phyloP scores from a whole-genome alignment of 495 filamentous ascomycete genomes.

The Talaromyces proteolyticus region DNA sequence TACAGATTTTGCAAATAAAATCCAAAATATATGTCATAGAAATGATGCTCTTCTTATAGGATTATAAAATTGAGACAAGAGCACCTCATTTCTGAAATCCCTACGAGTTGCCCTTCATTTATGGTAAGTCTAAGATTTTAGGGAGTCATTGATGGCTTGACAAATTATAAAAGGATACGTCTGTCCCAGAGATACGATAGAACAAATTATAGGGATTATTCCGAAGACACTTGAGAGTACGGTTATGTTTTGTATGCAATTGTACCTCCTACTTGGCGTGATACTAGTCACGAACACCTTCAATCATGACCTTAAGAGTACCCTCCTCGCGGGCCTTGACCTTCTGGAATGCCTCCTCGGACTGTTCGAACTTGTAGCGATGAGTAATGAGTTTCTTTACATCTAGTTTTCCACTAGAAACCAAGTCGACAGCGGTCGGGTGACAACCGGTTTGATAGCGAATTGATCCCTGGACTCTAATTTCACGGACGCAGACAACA shows the following conservation, averaged over 20 bases:
- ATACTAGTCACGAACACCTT: constrained; percentile 33
- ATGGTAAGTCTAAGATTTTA: too few relatives aligned
- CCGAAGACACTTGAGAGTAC: too few relatives aligned
- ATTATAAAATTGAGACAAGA: too few relatives aligned
- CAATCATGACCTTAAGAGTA: constrained; percentile 80
- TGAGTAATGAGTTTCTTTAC: constrained; percentile 68
- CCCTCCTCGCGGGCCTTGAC: constrained; percentile 68
- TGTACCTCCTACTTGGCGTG: neutral
- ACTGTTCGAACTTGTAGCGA: constrained; percentile 64
- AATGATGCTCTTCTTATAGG: too few relatives aligned
- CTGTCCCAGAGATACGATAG: neutral
- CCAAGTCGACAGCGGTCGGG: constrained; percentile 64
- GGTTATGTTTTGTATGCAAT: too few relatives aligned
- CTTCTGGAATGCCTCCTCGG: constrained; percentile 74
- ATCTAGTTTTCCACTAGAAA: constrained; percentile 58
- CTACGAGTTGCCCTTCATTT: too few relatives aligned
- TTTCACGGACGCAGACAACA: constrained; percentile 74
- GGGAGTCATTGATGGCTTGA: too few relatives aligned
- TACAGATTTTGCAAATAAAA: too few relatives aligned
- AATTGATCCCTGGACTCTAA: constrained; percentile 76
- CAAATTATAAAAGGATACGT: too few relatives aligned
- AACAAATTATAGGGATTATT: neutral
- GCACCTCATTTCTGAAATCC: too few relatives aligned
- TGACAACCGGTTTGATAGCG: constrained; percentile 79
- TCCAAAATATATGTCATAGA: too few relatives aligned